These are phyloP conservation scores for Paraphoma chrysanthemicola DNA, from an alignment of 2,329 filamentous ascomycete species.

Conservation along the genomic window DNA sequence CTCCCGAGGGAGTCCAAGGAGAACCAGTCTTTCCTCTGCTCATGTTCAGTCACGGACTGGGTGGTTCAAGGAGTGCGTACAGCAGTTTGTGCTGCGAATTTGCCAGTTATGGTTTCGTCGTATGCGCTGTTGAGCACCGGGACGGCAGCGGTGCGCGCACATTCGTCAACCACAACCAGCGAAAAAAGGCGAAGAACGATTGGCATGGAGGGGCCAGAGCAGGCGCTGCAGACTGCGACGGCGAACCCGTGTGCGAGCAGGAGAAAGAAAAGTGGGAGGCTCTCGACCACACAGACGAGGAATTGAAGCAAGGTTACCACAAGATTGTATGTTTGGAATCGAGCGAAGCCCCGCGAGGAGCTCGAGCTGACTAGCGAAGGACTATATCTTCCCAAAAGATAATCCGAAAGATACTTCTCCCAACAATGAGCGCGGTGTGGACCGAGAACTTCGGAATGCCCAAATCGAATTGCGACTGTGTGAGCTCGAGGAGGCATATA, in stretches of 20 bases:
- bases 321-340: constrained; percentile 49
- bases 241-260: constrained; percentile 18
- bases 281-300: constrained; percentile 48
- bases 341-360: too few species aligned
- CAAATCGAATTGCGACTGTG: constrained; percentile 69
- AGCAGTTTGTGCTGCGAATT: constrained; percentile 70
- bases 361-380: constrained; percentile 28
- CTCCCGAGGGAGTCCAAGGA: constrained; percentile 38
- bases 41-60: constrained; percentile 71
- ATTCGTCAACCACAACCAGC: constrained; percentile 63
- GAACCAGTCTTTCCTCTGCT: constrained; percentile 66
- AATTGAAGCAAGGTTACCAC: constrained; percentile 53
- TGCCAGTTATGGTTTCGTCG: constrained; percentile 70
- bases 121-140: constrained; percentile 69
- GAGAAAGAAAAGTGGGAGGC: constrained; percentile 34
- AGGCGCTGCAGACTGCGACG: constrained; percentile 7
- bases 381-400: constrained; percentile 69
- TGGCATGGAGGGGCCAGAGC: constrained; percentile 22
- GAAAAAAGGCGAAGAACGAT: constrained; percentile 23
- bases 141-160: constrained; percentile 69
- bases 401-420: constrained; percentile 57
- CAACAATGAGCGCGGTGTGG: constrained; percentile 66
- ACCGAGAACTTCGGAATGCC: constrained; percentile 64
- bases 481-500: constrained; percentile 70
- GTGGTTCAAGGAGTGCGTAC: constrained; percentile 68